Conservation (phyloP, 495 filamentous ascomycete species). For the Lentithecium fluviatile region DNA sequence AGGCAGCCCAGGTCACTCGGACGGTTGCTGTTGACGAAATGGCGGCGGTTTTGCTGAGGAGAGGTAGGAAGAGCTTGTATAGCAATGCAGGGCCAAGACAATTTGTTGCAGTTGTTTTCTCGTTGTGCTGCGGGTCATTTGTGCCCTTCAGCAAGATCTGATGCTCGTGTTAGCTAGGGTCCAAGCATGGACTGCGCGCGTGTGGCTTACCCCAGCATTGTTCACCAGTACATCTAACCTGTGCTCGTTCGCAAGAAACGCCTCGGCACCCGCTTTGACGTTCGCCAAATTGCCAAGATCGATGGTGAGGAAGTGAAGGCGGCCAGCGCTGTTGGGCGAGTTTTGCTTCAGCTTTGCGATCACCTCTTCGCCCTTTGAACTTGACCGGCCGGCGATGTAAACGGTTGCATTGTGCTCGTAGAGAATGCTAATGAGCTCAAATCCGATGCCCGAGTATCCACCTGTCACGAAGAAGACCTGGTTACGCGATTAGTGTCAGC, state of each 20-base stretch:
- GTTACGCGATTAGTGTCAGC: too few relatives aligned
- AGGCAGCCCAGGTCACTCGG: too few relatives aligned
- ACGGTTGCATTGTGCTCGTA: conserved; percentile 43
- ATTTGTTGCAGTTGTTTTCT: too few relatives aligned
- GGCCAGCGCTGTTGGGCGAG: conserved; percentile 30
- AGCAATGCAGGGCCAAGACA: too few relatives aligned
- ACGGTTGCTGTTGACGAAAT: too few relatives aligned
- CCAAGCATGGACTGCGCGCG: too few relatives aligned
- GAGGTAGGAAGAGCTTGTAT: too few relatives aligned
- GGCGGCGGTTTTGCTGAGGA: too few relatives aligned
- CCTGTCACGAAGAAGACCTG: conserved; percentile 30
- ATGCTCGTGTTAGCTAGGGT: too few relatives aligned
- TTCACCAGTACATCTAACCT: conserved; percentile 54
- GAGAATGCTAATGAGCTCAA: conserved; percentile 46
- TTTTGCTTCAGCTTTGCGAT: conserved; percentile 42
- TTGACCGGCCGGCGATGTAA: conserved; percentile 44
- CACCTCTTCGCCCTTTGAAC: conserved; percentile 35
- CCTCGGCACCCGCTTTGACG: conserved; percentile 46
- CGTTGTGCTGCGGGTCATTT: too few relatives aligned
- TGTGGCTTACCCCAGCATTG: conserved; percentile 47
- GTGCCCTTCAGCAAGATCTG: too few relatives aligned
- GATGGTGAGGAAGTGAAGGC: conserved; percentile 45
- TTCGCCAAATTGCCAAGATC: conserved; percentile 48
- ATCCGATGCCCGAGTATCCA: conserved; percentile 39
- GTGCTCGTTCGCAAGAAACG: conserved; percentile 45